Conservation (phyloP, 805 yeast genomes). For the Saccharomycopsis sp. region DNA sequence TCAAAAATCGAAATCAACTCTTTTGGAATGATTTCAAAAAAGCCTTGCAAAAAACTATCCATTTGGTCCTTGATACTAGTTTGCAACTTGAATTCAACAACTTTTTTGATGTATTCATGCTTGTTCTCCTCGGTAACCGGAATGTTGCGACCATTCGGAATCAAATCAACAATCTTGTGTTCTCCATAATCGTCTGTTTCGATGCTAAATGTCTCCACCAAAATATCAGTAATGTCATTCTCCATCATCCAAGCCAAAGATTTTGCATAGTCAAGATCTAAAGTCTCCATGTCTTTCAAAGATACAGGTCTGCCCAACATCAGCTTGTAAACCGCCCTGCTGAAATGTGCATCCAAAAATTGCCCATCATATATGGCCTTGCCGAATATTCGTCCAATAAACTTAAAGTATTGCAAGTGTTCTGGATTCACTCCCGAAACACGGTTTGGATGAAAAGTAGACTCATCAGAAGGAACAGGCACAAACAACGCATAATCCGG, state of each 20-base stretch:
- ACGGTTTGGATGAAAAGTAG: conserved; percentile 92
- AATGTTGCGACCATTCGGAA: conserved; percentile 72
- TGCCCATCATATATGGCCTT: conserved; percentile 86
- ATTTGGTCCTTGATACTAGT: conserved; percentile 81
- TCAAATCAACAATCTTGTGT: conserved; percentile 71
- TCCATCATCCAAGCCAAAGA: conserved; percentile 94
- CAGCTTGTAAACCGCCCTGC: conserved; percentile 87
- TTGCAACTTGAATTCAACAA: conserved; percentile 80
- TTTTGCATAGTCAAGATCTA: conserved; percentile 92
- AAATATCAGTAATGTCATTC: conserved; percentile 86
- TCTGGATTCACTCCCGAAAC: conserved; percentile 90
- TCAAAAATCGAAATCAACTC: conserved; percentile 81
- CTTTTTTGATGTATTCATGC: conserved; percentile 73
- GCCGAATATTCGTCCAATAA: conserved; percentile 89
- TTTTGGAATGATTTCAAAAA: conserved; percentile 81
- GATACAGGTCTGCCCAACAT: conserved; percentile 73
- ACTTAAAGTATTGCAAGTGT: conserved; percentile 85
- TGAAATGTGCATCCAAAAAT: conserved; percentile 87
- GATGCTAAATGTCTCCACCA: conserved; percentile 88
- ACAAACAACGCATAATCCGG: conserved; percentile 88
- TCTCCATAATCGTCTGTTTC: conserved; percentile 93
- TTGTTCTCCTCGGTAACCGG: conserved; percentile 88
- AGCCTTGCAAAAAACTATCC: conserved; percentile 76
- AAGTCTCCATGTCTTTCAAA: conserved; percentile 93
- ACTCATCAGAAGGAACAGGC: conserved; percentile 85